These are phyloP conservation scores for Blastomyces emzantsi DNA, from an alignment of 2,329 filamentous ascomycete genomes.

Conservation along the genomic window DNA sequence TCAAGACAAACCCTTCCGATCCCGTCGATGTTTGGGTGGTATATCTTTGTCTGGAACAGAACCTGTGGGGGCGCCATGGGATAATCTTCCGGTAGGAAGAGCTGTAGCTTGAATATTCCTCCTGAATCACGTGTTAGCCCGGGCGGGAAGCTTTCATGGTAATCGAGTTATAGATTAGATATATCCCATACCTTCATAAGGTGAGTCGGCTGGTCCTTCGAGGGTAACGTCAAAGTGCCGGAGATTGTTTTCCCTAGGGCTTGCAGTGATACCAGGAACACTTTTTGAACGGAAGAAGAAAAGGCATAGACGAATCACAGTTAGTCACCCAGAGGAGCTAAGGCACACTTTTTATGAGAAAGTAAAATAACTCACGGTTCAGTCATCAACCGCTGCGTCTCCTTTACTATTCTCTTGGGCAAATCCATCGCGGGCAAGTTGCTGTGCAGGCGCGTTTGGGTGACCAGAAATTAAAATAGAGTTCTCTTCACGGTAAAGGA, in stretches of 20 bases:
- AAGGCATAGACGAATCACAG: constrained; percentile 11
- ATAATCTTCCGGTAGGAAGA: constrained; percentile 97
- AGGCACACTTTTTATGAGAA: neutral
- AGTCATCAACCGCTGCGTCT: constrained; percentile 93
- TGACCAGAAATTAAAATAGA: neutral
- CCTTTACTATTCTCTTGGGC: constrained; percentile 95
- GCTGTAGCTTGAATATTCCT: constrained; percentile 91
- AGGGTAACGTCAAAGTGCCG: constrained; percentile 98
- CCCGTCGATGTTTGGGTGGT: constrained; percentile 98
- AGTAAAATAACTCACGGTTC: constrained; percentile 64
- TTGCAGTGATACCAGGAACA: constrained; percentile 89
- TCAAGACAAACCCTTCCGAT: constrained; percentile 95
- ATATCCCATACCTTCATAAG: constrained; percentile 67
- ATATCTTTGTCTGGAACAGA: constrained; percentile 97
- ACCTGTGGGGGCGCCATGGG: constrained; percentile 99
- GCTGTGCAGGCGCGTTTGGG: neutral
- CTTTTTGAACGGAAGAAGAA: constrained; percentile 38
- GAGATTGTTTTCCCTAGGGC: constrained; percentile 94
- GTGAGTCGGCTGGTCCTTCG: constrained; percentile 81
- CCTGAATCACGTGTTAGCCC: constrained; percentile 34
- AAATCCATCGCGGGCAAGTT: constrained; percentile 50
- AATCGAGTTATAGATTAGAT: neutral
- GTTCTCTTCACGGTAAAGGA: neutral
- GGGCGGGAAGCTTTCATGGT: constrained; percentile 9
- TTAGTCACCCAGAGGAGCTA: constrained; percentile 2